Evolutionary conservation across 192 early-diverging fungal genomes (phyloP).

Genomic region (Coemansia sp.): DNA sequence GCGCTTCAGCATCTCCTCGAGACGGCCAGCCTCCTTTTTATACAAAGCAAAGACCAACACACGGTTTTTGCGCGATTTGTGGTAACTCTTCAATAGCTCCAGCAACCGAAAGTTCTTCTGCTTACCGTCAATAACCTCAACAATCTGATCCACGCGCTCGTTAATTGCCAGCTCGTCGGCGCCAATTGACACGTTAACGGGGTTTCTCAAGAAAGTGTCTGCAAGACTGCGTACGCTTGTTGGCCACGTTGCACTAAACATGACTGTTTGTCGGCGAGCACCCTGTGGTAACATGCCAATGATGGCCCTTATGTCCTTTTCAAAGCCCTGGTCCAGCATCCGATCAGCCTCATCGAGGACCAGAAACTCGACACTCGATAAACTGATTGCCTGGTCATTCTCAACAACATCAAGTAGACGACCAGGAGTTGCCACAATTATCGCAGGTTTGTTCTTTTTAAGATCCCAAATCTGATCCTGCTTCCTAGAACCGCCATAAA

Average conservation of each 20-base stretch:
- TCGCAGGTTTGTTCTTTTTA: slow-evolving; percentile 46
- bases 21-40: slow-evolving; percentile 89
- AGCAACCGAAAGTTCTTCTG: slow-evolving; percentile 75
- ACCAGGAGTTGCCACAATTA: slow-evolving; percentile 95
- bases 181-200: slow-evolving; percentile 82
- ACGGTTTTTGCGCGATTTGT: slow-evolving; percentile 80
- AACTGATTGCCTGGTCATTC: slow-evolving; percentile 69
- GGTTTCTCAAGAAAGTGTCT: slow-evolving; percentile 73
- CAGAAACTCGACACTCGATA: slow-evolving; percentile 79
- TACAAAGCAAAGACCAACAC: slow-evolving; percentile 94
- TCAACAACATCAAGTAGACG: slow-evolving; percentile 90
- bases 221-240: slow-evolving; percentile 84
- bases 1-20: slow-evolving; percentile 70
- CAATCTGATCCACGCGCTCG: slow-evolving; percentile 79
- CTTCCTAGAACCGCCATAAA: slow-evolving; percentile 93
- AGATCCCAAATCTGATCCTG: slow-evolving; percentile 65
- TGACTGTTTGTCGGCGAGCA: slow-evolving; percentile 81
- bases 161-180: slow-evolving; percentile 87
- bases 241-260: slow-evolving; percentile 98
- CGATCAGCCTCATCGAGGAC: slow-evolving; percentile 98
- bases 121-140: slow-evolving; percentile 81
- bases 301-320: slow-evolving; percentile 85
- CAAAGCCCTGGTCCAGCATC: slow-evolving; percentile 95
- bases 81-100: slow-evolving; percentile 78
- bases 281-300: slow-evolving; percentile 69